phyloP scores from a whole-genome alignment of 306 rosid species.

The Castanospermum australe region DNA sequence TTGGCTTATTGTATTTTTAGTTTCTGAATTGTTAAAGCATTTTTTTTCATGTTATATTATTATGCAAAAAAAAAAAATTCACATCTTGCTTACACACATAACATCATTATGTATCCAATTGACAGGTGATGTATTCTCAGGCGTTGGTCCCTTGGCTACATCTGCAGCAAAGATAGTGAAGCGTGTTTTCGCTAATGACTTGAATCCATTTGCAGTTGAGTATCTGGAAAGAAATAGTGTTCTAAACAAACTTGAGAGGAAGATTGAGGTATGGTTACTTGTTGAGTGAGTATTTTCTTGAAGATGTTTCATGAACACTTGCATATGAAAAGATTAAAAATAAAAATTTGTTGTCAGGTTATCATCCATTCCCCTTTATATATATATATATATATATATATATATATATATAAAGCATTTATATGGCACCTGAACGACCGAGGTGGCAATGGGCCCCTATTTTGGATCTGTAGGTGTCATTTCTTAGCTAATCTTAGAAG shows the following conservation, averaged over 20 bases:
- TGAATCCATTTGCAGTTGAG: constrained; percentile 81
- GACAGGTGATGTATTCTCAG: constrained; percentile 93
- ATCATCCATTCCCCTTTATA: not conserved
- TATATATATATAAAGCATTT: not conserved
- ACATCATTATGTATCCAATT: constrained; percentile 18
- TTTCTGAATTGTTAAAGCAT: constrained; percentile 16
- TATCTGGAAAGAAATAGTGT: constrained; percentile 84
- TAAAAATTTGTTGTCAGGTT: not conserved
- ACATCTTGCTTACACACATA: constrained; percentile 18
- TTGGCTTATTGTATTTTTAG: constrained; percentile 16
- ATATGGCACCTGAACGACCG: not conserved
- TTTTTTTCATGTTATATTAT: not conserved
- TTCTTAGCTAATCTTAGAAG: constrained; percentile 15
- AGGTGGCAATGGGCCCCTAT: not conserved
- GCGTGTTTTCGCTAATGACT: constrained; percentile 88
- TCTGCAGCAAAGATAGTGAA: constrained; percentile 84
- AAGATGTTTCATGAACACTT: not conserved
- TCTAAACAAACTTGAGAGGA: constrained; percentile 86
- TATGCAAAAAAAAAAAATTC: constrained; percentile 1
- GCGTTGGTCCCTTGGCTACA: constrained; percentile 93
- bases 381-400: no score
- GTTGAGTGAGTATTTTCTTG: not conserved
- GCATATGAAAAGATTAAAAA: constrained; percentile 4
- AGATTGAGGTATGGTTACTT: constrained; percentile 64
- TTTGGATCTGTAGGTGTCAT: constrained; percentile 12